Conservation (phyloP, 2,329 filamentous ascomycete genomes). For the Elsinoe australis region DNA sequence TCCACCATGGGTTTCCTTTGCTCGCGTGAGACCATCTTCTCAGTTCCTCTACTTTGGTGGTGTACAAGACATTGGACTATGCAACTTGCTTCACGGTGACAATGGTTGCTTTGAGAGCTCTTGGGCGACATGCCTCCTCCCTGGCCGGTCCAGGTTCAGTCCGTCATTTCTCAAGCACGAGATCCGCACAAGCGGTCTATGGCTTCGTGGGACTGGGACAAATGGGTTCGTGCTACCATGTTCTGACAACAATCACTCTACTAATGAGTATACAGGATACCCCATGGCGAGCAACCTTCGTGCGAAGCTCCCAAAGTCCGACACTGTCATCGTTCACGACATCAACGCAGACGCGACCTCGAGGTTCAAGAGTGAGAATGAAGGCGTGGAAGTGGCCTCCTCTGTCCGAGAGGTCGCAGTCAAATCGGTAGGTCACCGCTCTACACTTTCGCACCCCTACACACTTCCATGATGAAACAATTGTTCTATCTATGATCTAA, state of each 20-base stretch:
- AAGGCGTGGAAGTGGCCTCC: conserved; percentile 49
- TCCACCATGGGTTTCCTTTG: conserved; percentile 11
- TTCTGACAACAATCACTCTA: conserved; percentile 22
- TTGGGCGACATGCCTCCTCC: conserved; percentile 17
- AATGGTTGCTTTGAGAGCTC: conserved; percentile 17
- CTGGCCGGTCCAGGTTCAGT: conserved; percentile 24
- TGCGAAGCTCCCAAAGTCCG: conserved; percentile 55
- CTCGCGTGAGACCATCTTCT: conserved; percentile 3
- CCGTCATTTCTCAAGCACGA: conserved; percentile 39
- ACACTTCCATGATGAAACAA: conserved; percentile 16
- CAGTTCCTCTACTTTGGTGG: background rate
- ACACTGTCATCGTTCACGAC: conserved; percentile 59
- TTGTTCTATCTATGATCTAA: conserved; percentile 62
- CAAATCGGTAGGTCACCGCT: conserved; percentile 50
- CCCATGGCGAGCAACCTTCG: conserved; percentile 66
- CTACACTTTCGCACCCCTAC: conserved; percentile 25
- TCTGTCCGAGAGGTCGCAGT: conserved; percentile 57
- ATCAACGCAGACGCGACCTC: conserved; percentile 51
- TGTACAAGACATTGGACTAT: conserved; percentile 15
- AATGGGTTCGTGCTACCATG: conserved; percentile 37
- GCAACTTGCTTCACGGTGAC: conserved; percentile 11
- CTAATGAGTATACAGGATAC: conserved; percentile 47
- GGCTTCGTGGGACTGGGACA: conserved; percentile 45
- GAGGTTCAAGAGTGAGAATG: conserved; percentile 50
- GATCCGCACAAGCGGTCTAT: conserved; percentile 38